Conservation (phyloP, 2,329 filamentous ascomycete species). For the Penicillium sp. region DNA sequence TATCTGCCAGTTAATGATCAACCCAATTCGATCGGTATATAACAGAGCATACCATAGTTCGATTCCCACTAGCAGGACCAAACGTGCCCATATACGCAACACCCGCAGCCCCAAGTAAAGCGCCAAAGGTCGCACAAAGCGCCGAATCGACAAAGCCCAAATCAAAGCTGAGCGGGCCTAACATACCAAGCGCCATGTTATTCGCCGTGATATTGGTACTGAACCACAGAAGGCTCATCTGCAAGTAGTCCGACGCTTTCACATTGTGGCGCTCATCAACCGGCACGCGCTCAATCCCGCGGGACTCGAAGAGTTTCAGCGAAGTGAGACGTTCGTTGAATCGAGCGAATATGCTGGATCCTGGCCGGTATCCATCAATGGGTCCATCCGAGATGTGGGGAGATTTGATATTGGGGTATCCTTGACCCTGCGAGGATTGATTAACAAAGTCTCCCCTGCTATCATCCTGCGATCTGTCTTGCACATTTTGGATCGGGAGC, state of each 20-base stretch:
- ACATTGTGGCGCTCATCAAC: constrained; percentile 45
- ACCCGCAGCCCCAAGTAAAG: constrained; percentile 22
- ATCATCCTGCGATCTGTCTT: neutral
- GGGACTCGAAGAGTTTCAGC: constrained; percentile 38
- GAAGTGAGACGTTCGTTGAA: neutral
- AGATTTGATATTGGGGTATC: neutral
- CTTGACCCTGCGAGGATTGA: neutral
- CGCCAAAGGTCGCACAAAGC: constrained; percentile 27
- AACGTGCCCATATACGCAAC: constrained; percentile 33
- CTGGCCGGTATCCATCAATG: neutral
- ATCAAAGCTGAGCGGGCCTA: constrained; percentile 30
- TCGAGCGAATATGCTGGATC: neutral
- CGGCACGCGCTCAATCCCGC: constrained; percentile 53
- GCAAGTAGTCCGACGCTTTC: constrained; percentile 24
- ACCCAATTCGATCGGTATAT: neutral
- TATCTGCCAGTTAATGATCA: neutral
- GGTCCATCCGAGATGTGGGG: neutral
- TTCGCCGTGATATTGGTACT: constrained; percentile 27
- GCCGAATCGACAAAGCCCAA: constrained; percentile 33
- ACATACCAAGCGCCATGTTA: constrained; percentile 31
- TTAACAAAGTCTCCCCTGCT: neutral
- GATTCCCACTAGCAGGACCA: constrained; percentile 31
- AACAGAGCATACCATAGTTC: constrained; percentile 29
- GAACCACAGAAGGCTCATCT: constrained; percentile 29
- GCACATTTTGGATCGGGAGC: neutral